Conservation (phyloP, 768 basidiomycete species). For the Neoboletus subvelutipes region DNA sequence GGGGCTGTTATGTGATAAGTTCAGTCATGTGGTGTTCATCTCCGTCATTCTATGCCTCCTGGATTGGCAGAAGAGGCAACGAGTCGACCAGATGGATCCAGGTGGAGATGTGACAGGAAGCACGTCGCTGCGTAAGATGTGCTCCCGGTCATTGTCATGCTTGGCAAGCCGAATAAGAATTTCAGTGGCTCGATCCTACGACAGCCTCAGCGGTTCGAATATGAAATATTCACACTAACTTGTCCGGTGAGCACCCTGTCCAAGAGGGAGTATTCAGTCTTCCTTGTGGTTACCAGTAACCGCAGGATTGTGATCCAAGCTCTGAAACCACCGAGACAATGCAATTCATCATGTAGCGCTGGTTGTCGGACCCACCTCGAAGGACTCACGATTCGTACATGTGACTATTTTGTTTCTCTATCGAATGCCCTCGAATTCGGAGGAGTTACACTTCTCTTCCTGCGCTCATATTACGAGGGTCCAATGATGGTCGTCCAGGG, state of each 20-base stretch:
- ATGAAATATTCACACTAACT: not conserved
- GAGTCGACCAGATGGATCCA: not conserved
- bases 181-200: not conserved
- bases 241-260: not conserved
- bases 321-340: not conserved
- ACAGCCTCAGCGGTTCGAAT: not conserved
- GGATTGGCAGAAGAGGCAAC: not conserved
- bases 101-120: not conserved
- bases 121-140: not conserved
- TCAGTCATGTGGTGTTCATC: not conserved
- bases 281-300: too few relatives aligned
- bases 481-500: not conserved
- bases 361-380: not conserved
- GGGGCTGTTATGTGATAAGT: not conserved
- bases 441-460: too few relatives aligned
- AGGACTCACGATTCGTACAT: not conserved
- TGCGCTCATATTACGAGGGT: too few relatives aligned
- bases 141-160: conserved; percentile 13
- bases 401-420: not conserved
- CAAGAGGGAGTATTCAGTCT: too few relatives aligned
- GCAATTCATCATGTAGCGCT: too few relatives aligned
- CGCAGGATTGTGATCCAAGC: not conserved
- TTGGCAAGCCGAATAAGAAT: not conserved
- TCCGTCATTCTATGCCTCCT: not conserved
- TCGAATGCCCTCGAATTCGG: not conserved